phyloP scores from a whole-genome alignment of 106 monocot genomes.

The Apostasia ramifera region DNA sequence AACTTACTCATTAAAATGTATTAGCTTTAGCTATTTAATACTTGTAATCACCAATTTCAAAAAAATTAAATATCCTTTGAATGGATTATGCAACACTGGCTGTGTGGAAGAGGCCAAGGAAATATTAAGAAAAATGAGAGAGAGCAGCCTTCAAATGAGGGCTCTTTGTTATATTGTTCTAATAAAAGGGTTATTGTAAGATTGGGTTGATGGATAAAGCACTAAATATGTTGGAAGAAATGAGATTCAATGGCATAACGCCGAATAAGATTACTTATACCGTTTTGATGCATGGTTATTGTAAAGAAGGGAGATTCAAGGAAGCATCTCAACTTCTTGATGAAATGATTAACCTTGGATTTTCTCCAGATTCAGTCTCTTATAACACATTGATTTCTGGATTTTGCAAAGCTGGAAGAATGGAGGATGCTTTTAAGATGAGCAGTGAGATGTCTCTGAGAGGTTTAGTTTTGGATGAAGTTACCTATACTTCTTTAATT shows the following conservation, averaged over 20 bases:
- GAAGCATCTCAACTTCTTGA: slow-evolving; percentile 42
- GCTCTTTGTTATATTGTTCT: slow-evolving; percentile 67
- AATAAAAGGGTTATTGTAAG: slow-evolving; percentile 64
- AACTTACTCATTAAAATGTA: no score
- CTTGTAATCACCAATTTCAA: no score
- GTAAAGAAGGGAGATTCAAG: slow-evolving; percentile 34
- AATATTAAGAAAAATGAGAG: slow-evolving; percentile 34
- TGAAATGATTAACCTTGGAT: slow-evolving; percentile 48
- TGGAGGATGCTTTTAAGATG: slow-evolving; percentile 43
- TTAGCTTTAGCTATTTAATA: no score
- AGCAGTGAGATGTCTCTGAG: slow-evolving; percentile 28
- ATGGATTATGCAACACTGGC: slow-evolving; percentile 65
- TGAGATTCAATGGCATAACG: slow-evolving; percentile 31
- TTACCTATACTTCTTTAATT: no score
- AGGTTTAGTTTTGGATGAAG: slow-evolving; percentile 44
- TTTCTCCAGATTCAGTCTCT: slow-evolving; percentile 57
- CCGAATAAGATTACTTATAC: slow-evolving; percentile 89
- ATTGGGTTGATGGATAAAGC: slow-evolving; percentile 65
- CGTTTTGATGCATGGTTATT: slow-evolving; percentile 61
- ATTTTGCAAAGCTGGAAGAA: slow-evolving; percentile 49
- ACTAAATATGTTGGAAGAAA: slow-evolving; percentile 37
- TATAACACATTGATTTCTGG: slow-evolving; percentile 61
- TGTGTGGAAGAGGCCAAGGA: slow-evolving; percentile 50
- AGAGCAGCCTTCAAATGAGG: slow-evolving; percentile 35
- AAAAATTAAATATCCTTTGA: slow-evolving; percentile 47